Conservation (phyloP, 768 basidiomycete genomes). For the Leucocoprinus birnbaumii region DNA sequence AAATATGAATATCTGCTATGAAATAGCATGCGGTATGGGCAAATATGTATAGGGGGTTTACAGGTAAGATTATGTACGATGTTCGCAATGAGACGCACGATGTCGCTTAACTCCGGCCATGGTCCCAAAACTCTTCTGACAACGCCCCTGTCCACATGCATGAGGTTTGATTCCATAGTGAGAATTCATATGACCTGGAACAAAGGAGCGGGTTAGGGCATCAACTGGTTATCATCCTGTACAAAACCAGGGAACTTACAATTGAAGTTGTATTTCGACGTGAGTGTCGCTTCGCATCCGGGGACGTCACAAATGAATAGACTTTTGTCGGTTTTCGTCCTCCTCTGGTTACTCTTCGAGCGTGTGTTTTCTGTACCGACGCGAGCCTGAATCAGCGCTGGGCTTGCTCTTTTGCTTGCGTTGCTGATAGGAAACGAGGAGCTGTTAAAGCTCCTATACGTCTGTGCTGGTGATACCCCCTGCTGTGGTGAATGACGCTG, state of each 20-base stretch:
- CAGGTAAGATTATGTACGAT: not conserved
- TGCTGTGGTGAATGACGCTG: not conserved
- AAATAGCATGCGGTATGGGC: no score
- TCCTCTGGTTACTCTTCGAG: not conserved
- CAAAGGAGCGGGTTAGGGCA: not conserved
- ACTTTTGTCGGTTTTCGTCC: slow-evolving; percentile 5
- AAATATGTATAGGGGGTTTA: no score
- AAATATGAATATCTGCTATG: not conserved
- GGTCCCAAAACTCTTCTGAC: slow-evolving; percentile 4
- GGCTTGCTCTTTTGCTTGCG: not conserved
- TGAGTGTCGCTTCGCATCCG: slow-evolving; percentile 9
- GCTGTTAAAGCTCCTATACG: not conserved
- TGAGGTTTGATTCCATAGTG: slow-evolving; percentile 4
- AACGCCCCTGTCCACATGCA: slow-evolving; percentile 4
- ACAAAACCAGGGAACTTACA: not conserved
- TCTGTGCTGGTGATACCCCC: not conserved
- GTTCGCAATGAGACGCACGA: slow-evolving; percentile 3
- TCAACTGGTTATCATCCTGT: not conserved
- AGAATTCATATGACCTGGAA: slow-evolving; percentile 2
- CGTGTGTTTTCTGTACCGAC: slow-evolving; percentile 10
- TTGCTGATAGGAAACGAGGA: not conserved
- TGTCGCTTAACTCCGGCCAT: slow-evolving; percentile 8
- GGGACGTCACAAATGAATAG: not conserved
- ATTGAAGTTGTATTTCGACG: slow-evolving; percentile 8
- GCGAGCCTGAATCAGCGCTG: not conserved